Evolutionary conservation across 306 rosid species (phyloP).

Genomic region (Abrus precatorius): DNA sequence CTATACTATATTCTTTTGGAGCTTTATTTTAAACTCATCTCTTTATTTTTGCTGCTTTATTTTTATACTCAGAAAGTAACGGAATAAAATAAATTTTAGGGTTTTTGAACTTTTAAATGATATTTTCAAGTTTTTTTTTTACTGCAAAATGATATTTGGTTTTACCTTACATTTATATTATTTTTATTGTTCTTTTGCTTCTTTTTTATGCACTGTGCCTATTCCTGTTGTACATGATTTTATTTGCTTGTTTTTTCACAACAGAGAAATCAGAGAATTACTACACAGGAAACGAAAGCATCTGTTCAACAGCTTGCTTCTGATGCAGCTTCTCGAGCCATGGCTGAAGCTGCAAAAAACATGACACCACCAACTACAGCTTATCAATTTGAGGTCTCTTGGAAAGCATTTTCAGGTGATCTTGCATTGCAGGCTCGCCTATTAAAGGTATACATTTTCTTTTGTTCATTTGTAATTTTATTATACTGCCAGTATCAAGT

Average conservation of each 20-base stretch:
- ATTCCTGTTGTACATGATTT: constrained; percentile 28
- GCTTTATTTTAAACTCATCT: background rate
- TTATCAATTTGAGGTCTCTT: constrained; percentile 89
- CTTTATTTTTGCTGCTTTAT: background rate
- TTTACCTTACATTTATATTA: background rate
- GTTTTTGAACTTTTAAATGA: constrained; percentile 9
- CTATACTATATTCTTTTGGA: constrained; percentile 15
- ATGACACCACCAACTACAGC: constrained; percentile 84
- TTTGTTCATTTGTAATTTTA: constrained; percentile 32
- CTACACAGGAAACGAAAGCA: constrained; percentile 60
- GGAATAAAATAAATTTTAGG: constrained; percentile 16
- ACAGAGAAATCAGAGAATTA: constrained; percentile 63
- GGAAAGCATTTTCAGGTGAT: constrained; percentile 87
- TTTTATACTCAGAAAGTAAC: background rate
- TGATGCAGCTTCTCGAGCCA: constrained; percentile 76
- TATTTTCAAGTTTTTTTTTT: background rate
- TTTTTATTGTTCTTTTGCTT: constrained; percentile 3
- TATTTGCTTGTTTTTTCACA: constrained; percentile 25
- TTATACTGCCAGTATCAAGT: constrained; percentile 21
- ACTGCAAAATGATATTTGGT: background rate
- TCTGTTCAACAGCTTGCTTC: constrained; percentile 89
- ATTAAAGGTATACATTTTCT: constrained; percentile 66
- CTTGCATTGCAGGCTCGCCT: constrained; percentile 66
- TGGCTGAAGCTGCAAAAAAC: constrained; percentile 75
- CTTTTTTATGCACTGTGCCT: constrained; percentile 32